Conservation (phyloP, 306 rosid genomes). For the Cicer yamashitae region DNA sequence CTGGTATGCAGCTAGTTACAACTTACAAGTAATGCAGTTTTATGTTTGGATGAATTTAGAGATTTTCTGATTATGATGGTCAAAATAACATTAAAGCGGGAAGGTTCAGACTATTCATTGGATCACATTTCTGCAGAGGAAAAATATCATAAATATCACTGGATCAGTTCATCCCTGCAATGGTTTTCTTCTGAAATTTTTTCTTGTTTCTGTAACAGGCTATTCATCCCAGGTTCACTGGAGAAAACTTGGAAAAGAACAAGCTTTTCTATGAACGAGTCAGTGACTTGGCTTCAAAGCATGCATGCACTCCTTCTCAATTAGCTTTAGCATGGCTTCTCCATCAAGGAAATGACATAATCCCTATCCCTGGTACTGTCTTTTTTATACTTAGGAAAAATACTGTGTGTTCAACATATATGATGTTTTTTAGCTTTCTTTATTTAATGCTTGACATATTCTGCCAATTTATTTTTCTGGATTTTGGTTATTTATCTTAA, state of each 20-base stretch:
- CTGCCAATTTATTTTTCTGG: conserved; percentile 6
- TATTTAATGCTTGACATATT: conserved; percentile 21
- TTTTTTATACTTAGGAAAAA: conserved; percentile 5
- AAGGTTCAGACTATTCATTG: not conserved
- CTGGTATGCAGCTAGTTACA: conserved; percentile 51
- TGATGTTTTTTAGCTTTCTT: conserved; percentile 32
- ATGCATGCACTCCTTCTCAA: conserved; percentile 67
- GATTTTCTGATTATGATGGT: conserved; percentile 2
- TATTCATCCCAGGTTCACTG: conserved; percentile 70
- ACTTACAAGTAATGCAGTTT: conserved; percentile 20
- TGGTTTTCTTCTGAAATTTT: conserved; percentile 26
- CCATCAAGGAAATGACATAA: conserved; percentile 65
- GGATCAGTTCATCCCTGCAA: not conserved
- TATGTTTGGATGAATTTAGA: conserved; percentile 14
- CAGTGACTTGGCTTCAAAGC: conserved; percentile 57
- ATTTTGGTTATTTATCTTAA: not conserved
- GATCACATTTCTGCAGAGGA: not conserved
- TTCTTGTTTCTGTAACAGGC: conserved; percentile 45
- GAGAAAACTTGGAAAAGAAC: conserved; percentile 74
- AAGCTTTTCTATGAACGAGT: conserved; percentile 54
- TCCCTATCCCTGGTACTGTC: conserved; percentile 76
- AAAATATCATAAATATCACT: not conserved
- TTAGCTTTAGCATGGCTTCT: conserved; percentile 79
- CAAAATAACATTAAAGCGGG: conserved; percentile 16
- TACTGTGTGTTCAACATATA: not conserved